Percentiles rank a stretch among this genome's conserved stretches.
phyloP scores from a whole-genome alignment of 441 rosid genomes.

The Croton laevigatus region DNA sequence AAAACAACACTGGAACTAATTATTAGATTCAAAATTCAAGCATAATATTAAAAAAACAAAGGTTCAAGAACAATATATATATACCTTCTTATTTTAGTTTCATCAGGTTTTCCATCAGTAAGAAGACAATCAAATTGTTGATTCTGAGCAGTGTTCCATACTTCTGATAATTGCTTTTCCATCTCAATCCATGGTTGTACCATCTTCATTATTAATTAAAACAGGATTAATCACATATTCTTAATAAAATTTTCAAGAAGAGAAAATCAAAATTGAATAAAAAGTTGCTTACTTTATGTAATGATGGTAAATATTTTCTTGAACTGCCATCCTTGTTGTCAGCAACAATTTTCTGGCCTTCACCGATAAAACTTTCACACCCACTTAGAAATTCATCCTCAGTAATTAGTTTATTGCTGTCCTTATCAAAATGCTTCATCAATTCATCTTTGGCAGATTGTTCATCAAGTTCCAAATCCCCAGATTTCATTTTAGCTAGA shows the following conservation, averaged over 20 bases:
- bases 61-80: background rate
- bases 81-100: constrained; percentile 9
- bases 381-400: constrained; percentile 6
- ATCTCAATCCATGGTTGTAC: constrained; percentile 13
- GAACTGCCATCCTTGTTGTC: background rate
- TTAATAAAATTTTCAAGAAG: background rate
- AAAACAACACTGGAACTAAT: background rate
- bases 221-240: background rate
- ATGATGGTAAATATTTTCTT: background rate
- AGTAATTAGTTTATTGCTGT: constrained; percentile 11
- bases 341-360: constrained; percentile 6
- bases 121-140: constrained; percentile 12
- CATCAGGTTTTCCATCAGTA: constrained; percentile 23
- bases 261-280: too few relatives aligned
- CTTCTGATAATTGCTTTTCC: constrained; percentile 2
- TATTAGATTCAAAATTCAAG: too few relatives aligned
- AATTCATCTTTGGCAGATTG: background rate
- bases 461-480: constrained; percentile 1
- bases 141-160: background rate
- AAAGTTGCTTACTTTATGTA: constrained; percentile 7
- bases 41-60: background rate
- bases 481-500: constrained; percentile 1
- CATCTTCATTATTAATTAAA: constrained; percentile 3
- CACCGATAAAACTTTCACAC: background rate
- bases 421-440: constrained; percentile 15